Base-by-base conservation (phyloP, 176 grass and related monocot species). In the Triticum timopheevii region DNA sequence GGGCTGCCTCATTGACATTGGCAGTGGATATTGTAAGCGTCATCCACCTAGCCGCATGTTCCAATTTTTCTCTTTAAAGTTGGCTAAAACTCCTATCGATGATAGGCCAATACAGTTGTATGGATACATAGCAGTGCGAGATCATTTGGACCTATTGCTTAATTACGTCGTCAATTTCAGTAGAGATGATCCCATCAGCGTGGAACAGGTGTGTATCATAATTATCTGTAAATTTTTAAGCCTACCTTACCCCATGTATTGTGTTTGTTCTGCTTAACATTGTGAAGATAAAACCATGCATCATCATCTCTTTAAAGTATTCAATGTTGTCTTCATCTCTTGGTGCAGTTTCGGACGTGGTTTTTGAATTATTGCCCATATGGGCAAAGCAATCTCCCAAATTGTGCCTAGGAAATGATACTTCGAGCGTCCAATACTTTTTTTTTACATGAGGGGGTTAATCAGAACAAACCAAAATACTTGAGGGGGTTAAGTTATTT, bases 361-460 rank as follows among this genome's bases (percentile, higher is more conserved):
- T 28, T 69, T 69, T 56, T 56, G 52, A 19, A 19, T 80, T 52
- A 52, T 71, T 7, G 2, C 66, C 3, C 28, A 58, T 15, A 7
- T 61, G 7, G 10, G 15, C 49, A 52, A 52, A 52, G 1, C 49
- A 52, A 52, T 52, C 49, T 50, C 49, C 49, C 49, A 50, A 52
- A 52, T 12, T 19, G 3, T 2, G 47, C 35, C 35, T 24, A 70
- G 10, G 68, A 50, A 56, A 56, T 74, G 28, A 73, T 44, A 83
- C 6, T 74, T 62, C 5, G 2, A 15, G 31, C 11, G 3, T n/a
- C 74, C 13, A 69, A 39, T 69, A 58, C 20, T 9, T 68, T 19
- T 68, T 67, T 69, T 85, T 17, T 85, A 10, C 62, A 17, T 54
- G 64, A 68, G 28, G 35, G 22, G 7, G 33, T 36, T 85, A 77